Base-by-base conservation (phyloP, 768 basidiomycete species). In the Nidularia pulvinata region DNA sequence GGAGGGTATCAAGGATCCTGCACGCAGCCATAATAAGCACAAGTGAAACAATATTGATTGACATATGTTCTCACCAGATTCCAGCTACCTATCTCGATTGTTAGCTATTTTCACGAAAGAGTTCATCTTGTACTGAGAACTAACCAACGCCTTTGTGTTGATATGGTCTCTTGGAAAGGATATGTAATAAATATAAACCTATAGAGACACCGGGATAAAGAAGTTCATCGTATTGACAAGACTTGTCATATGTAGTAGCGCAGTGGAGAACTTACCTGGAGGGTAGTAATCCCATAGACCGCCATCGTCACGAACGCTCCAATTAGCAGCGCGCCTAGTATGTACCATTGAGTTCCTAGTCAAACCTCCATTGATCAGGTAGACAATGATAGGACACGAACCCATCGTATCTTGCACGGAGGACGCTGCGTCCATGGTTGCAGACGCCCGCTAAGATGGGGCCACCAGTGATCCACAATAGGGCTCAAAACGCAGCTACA, bases 181-280 rank as follows among this genome's bases (percentile, higher is more conserved):
- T 37, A 66, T 56, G 50, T 69, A 78, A 57, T 79, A 79, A 49
- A 76, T 75, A 60, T 77, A 77, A 13, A 67, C 58, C 76, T 79
- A 51, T 7, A 37, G 37, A 25, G 25, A 25, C 25, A 25, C 25
- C 25, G 25, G 25, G 25, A 4, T 25, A 25, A 39, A n/a, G 9
- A 25, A 25, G 25, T 25, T 25, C 2, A 25, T 25, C 25, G 25
- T 25, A 4, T 25, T 25, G 25, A 25, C 25, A 4, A 25, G 25
- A 4, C 25, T 4, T 25, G 25, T 25, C 25, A 25, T 25, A 39
- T 39, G 9, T 7, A 39, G 22, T 22, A 34, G 34, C 46, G 25
- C 25, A 25, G 25, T 25, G 25, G 25, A 25, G 25, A 25, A 51
- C 66, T 51, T 46, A 70, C 76, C 65, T 77, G 77, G 25, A 78